A percentile compares a stretch with the other conserved stretches of the same genome.
phyloP scores from a whole-genome alignment of 805 yeast genomes.

The Millerozyma acaciae region DNA sequence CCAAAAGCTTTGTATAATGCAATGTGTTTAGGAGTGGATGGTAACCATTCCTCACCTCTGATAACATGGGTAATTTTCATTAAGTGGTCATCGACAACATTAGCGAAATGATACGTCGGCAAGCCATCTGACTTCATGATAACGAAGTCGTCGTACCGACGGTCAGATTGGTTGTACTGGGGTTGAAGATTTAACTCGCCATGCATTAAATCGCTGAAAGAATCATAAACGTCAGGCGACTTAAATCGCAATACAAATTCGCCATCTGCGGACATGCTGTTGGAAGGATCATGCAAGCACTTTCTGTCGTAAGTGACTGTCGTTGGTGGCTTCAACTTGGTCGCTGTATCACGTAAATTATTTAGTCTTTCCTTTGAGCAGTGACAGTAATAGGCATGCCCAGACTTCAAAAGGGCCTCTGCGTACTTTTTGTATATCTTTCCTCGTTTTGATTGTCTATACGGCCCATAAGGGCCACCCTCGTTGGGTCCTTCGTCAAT shows the following conservation, averaged over 20 bases:
- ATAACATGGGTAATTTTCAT: constrained; percentile 93
- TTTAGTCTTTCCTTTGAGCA: constrained; percentile 79
- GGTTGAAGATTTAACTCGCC: constrained; percentile 77
- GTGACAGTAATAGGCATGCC: constrained; percentile 81
- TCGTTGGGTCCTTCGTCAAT: constrained; percentile 80
- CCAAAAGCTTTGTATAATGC: constrained; percentile 83
- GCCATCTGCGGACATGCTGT: too few relatives aligned
- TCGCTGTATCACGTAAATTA: constrained; percentile 67
- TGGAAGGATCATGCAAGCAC: constrained; percentile 46
- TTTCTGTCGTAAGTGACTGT: constrained; percentile 88
- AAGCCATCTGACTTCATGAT: constrained; percentile 87
- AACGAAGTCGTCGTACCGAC: constrained; percentile 85
- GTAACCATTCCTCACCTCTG: constrained; percentile 97
- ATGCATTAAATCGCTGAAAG: constrained; percentile 70
- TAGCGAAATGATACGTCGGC: constrained; percentile 97
- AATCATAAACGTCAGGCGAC: constrained; percentile 68
- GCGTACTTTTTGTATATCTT: constrained; percentile 62
- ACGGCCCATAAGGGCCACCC: constrained; percentile 64
- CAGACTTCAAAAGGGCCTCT: constrained; percentile 51
- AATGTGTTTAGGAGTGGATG: constrained; percentile 92
- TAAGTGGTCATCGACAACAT: constrained; percentile 88
- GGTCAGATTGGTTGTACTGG: constrained; percentile 64
- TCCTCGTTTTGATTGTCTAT: constrained; percentile 78
- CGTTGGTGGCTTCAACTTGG: constrained; percentile 76
- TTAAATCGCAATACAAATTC: constrained; percentile 66